Percentiles rank a stretch among this genome's conserved stretches.
These are phyloP conservation scores for Xerocomellus amylosporus DNA, from an alignment of 768 basidiomycete species.

Conservation along the genomic window DNA sequence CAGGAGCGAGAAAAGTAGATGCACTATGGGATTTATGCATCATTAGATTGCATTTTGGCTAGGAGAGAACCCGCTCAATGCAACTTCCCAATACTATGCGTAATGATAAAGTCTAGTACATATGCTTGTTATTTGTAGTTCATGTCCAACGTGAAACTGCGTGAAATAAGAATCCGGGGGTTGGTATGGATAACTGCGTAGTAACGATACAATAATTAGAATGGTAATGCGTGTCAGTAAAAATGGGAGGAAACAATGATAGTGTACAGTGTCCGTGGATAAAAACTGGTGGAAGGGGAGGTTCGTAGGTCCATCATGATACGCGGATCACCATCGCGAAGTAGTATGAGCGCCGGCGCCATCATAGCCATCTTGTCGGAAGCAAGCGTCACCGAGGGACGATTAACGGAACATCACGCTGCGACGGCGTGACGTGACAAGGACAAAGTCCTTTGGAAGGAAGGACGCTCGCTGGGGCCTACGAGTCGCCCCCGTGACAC, in stretches of 20 bases:
- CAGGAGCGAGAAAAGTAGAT: not conserved
- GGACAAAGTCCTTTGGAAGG: constrained; percentile 59
- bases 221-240: not conserved
- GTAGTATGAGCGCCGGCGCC: constrained; percentile 15
- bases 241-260: not conserved
- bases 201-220: constrained; percentile 14
- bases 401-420: constrained; percentile 43
- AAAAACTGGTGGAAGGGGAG: not conserved
- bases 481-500: constrained; percentile 51
- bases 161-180: not conserved
- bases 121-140: not conserved
- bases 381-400: constrained; percentile 16
- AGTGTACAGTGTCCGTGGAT: constrained; percentile 8
- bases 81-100: too few relatives aligned
- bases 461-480: constrained; percentile 51
- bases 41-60: too few relatives aligned
- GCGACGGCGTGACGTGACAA: constrained; percentile 54
- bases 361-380: constrained; percentile 3
- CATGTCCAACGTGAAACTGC: not conserved
- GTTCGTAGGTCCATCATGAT: constrained; percentile 3
- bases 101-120: too few relatives aligned
- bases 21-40: too few relatives aligned
- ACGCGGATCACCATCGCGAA: not conserved
- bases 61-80: too few relatives aligned
- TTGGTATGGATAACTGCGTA: not conserved